A percentile compares a stretch with the other conserved stretches of the same genome.
phyloP scores from a whole-genome alignment of 805 yeast species.

The Schizosaccharomyces pombe region DNA sequence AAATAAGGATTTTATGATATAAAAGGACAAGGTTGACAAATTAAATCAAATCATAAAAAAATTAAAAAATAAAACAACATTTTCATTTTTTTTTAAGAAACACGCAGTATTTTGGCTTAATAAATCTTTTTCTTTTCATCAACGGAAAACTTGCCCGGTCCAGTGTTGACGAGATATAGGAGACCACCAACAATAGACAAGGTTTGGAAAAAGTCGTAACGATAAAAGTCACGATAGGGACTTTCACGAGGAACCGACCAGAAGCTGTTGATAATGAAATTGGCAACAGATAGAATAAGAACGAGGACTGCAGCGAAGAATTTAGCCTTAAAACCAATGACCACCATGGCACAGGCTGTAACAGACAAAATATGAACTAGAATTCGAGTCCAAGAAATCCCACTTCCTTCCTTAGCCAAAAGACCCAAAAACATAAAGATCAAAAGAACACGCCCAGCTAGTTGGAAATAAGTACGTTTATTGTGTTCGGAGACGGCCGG shows the following conservation, averaged over 20 bases:
- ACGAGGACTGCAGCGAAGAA: constrained; percentile 53
- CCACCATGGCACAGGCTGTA: constrained; percentile 48
- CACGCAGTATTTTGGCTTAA: no score
- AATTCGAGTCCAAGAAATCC: constrained; percentile 44
- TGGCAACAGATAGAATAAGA: constrained; percentile 47
- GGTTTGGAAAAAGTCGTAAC: constrained; percentile 81
- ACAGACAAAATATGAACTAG: constrained; percentile 48
- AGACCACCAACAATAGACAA: constrained; percentile 87
- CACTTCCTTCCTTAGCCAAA: constrained; percentile 27
- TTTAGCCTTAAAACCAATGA: constrained; percentile 81
- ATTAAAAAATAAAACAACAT: no score
- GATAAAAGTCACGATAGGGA: constrained; percentile 64
- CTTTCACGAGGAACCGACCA: constrained; percentile 42
- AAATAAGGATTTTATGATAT: no score
- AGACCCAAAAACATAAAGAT: constrained; percentile 70
- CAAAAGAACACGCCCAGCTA: constrained; percentile 72
- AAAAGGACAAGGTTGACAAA: no score
- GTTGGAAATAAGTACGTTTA: constrained; percentile 51
- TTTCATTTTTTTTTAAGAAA: no score
- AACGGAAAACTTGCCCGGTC: constrained; percentile 82
- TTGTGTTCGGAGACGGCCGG: constrained; percentile 31
- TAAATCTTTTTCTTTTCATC: constrained; percentile 91
- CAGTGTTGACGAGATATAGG: constrained; percentile 71
- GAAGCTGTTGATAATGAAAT: constrained; percentile 61
- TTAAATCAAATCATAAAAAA: no score